Base-by-base conservation (phyloP, 1,139 yeast genomes). In the Lodderomyces margitis region DNA sequence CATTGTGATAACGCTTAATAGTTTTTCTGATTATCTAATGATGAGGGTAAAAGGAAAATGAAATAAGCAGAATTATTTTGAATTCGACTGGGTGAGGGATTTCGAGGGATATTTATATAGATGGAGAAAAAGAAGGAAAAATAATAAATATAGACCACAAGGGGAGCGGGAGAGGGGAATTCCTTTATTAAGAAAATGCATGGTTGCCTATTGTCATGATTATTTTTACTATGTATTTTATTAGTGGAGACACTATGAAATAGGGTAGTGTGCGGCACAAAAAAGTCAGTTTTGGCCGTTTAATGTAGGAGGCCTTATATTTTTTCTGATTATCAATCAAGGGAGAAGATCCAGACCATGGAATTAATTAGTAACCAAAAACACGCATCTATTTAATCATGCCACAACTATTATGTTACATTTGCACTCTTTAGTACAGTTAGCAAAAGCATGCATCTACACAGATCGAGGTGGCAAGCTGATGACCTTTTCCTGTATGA, bases 1-100 rank as follows among this genome's bases (percentile, higher is more conserved):
- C 63, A 58, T 58, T 16, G 34, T 19, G 35, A 21, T 32, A 19
- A 20, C 11, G 20, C 20, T 10, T 32, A 16, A 12, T 5, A 12
- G 17, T 28, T 14, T 28, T 4, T 15, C 16, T 7, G 6, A 28
- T 28, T 25, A 25, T 25, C 30, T 25, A 9, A 25, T 7, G 16
- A 25, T 7, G 16, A n/a, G 12, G 11, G 4, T 12, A 15, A 15
- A 15, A 15, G 19, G n/a, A n/a, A n/a, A n/a, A n/a, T n/a, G n/a
- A n/a, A n/a, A 19, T 28, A 28, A 28, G 32, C 32, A 28, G 32
- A 28, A 15, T 28, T n/a, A 15, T 7, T n/a, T 5, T 15, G 32
- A 28, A 28, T 28, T 15, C 14, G 10, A 28, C 32, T 28, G 32
- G 32, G 6, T 9, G 19, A 9, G 32, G 7, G 16, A 15, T 15